Evolutionary conservation across 2,329 filamentous ascomycete genomes (phyloP).

Genomic region (Volutella citrinella): DNA sequence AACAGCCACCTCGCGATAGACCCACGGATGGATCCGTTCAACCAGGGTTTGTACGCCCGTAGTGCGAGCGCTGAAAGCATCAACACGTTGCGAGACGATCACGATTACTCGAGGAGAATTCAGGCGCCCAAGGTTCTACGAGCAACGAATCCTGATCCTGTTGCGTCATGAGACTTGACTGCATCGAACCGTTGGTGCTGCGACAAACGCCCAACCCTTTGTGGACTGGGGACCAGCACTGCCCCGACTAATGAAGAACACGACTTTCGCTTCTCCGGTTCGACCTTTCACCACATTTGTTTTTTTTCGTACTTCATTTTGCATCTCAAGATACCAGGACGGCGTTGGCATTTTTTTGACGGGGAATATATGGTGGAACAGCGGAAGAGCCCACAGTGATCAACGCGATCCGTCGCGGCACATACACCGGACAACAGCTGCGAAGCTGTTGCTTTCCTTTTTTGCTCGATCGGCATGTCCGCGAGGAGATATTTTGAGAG

Average conservation of each 20-base stretch:
- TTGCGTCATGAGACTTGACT: constrained; percentile 13
- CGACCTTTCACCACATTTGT: too few relatives aligned
- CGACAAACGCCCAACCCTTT: constrained; percentile 8
- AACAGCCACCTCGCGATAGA: constrained; percentile 57
- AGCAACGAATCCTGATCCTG: constrained; percentile 60
- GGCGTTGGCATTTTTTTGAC: constrained; percentile 31
- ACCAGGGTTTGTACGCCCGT: constrained; percentile 53
- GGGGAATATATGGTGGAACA: constrained; percentile 20
- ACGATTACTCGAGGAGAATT: constrained; percentile 62
- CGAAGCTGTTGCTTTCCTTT: constrained; percentile 9
- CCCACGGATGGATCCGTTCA: constrained; percentile 61
- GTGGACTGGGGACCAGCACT: constrained; percentile 21
- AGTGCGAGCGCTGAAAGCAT: constrained; percentile 62
- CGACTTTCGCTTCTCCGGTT: constrained; percentile 24
- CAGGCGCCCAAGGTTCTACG: constrained; percentile 56
- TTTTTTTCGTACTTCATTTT: constrained; percentile 18
- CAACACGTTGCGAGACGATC: constrained; percentile 61
- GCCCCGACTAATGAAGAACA: constrained; percentile 30
- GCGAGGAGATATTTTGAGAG: constrained; percentile 17
- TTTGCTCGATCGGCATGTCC: constrained; percentile 18
- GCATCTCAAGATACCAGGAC: constrained; percentile 39
- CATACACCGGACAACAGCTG: constrained; percentile 15
- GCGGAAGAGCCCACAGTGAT: constrained; percentile 11
- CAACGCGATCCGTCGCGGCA: constrained; percentile 12
- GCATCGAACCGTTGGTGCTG: constrained; percentile 3